These are phyloP conservation scores for Saturnispora sanitii DNA, from an alignment of 805 yeast genomes.

Conservation along the genomic window DNA sequence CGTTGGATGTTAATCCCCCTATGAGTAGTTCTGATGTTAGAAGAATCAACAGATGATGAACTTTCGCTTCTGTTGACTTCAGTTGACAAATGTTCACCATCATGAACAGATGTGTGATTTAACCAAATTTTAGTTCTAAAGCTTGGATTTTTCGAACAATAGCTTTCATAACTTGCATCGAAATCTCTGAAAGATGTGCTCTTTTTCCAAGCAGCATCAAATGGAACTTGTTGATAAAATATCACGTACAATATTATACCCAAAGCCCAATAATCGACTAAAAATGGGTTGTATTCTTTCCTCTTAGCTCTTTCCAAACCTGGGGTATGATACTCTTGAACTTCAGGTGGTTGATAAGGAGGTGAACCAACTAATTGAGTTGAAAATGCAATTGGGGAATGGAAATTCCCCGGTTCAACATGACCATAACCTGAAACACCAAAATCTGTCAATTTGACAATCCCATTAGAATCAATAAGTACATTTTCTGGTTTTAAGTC, in stretches of 20 bases:
- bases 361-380: slow-evolving; percentile 70
- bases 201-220: slow-evolving; percentile 38
- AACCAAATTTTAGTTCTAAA: slow-evolving; percentile 30
- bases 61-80: not conserved
- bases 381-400: slow-evolving; percentile 30
- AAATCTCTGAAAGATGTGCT: slow-evolving; percentile 51
- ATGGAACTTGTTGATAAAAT: slow-evolving; percentile 52
- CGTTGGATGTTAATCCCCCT: not conserved
- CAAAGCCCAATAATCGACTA: slow-evolving; percentile 68
- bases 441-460: slow-evolving; percentile 80
- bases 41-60: not conserved
- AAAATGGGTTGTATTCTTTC: slow-evolving; percentile 46
- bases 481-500: slow-evolving; percentile 93
- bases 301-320: slow-evolving; percentile 29
- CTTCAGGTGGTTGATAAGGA: slow-evolving; percentile 79
- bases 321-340: slow-evolving; percentile 36
- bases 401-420: slow-evolving; percentile 42
- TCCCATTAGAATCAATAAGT: slow-evolving; percentile 47
- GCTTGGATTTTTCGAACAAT: slow-evolving; percentile 21
- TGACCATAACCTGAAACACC: slow-evolving; percentile 78
- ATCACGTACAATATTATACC: slow-evolving; percentile 63
- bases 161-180: slow-evolving; percentile 29
- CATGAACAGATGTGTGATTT: not conserved
- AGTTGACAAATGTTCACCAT: not conserved
- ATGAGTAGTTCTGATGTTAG: not conserved